These are phyloP conservation scores for Aristolochia fimbriata DNA, from an alignment of 164 flowering plant genomes.

Conservation along the genomic window DNA sequence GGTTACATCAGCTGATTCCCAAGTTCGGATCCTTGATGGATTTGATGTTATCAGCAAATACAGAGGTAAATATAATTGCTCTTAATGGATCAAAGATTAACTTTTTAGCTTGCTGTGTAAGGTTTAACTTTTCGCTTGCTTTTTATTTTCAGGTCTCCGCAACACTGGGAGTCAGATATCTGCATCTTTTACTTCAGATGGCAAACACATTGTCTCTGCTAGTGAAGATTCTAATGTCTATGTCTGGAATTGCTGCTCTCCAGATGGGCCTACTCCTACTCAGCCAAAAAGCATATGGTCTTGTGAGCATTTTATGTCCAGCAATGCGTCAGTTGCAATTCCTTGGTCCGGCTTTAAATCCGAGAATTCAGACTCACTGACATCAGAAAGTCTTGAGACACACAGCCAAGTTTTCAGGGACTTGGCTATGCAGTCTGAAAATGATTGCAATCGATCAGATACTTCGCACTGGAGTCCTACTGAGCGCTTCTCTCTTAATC, in stretches of 20 bases:
- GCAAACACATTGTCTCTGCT: slow-evolving; percentile 64
- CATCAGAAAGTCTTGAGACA: slow-evolving; percentile 11
- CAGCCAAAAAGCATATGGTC: slow-evolving; percentile 35
- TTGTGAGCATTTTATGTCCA: slow-evolving; percentile 51
- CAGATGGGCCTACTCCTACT: slow-evolving; percentile 20
- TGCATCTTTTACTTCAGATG: slow-evolving; percentile 69
- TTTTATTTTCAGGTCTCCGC: slow-evolving; percentile 29
- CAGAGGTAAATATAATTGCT: slow-evolving; percentile 34
- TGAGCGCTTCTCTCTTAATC: slow-evolving; percentile 34
- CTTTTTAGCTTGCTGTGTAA: not conserved
- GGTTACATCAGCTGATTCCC: slow-evolving; percentile 76
- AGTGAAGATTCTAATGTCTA: slow-evolving; percentile 65
- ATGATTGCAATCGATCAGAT: slow-evolving; percentile 6
- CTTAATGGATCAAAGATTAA: not conserved
- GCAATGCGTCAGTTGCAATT: slow-evolving; percentile 51
- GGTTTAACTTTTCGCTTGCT: not conserved
- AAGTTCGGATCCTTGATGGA: slow-evolving; percentile 48
- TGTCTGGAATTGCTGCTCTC: slow-evolving; percentile 44
- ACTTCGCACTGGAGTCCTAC: slow-evolving; percentile 17
- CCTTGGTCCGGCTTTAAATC: slow-evolving; percentile 59
- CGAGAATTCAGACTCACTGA: slow-evolving; percentile 10
- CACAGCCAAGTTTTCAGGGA: slow-evolving; percentile 10
- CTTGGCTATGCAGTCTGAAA: slow-evolving; percentile 5
- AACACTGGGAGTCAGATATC: slow-evolving; percentile 39
- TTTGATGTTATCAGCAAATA: slow-evolving; percentile 42